Evolutionary conservation across 2,329 filamentous ascomycete species (phyloP), one percentile per base, ranked within the genome.

Genomic region (Exserohilum rostratum): DNA sequence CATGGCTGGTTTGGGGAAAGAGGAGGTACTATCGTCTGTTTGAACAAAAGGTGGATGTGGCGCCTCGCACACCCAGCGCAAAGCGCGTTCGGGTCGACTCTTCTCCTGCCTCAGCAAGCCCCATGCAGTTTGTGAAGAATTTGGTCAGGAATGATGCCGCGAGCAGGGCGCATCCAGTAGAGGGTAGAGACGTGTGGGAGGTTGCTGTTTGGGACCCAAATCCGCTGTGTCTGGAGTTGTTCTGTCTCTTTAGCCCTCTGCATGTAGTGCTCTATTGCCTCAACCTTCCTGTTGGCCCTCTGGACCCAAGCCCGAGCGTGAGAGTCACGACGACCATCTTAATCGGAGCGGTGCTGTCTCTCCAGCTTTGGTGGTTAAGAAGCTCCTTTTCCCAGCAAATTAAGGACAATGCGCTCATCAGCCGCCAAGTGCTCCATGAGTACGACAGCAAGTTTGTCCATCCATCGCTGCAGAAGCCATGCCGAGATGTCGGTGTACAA

Each of bases 361-460:
- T 83, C 1, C 91, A 97, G 73, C 83, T 98, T 60, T 83, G 87
- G 47, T 80, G 91, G 27, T 79, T 98, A 45, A 87, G 89, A 56
- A 83, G 83, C 2, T 86, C 83, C 30, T 98, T 93, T 75, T 83
- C 85, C 3, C 93, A 93, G 71, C 93, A 98, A 73, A 86, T 85
- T 57, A 96, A 92, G 71, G 95, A 99, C 74, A 86, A 85, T 2
- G 83, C 87, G 2, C 83, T 97, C 42, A 89, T 99, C 54, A 91
- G 96, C 64, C 91, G 89, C 65, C 90, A 98, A 76, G 93, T 98
- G 5, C 83, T 98, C 77, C 88, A 92, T 72, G 95, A 99, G 77
- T 99, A 99, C 71, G 91, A 98, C 71, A 90, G 87, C 64, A 99
- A 99, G 78, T 97, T 89, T 69, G 95, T 99, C 1, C 91, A 96